phyloP scores from a whole-genome alignment of 2,329 filamentous ascomycete species.

The Alternaria viburni region DNA sequence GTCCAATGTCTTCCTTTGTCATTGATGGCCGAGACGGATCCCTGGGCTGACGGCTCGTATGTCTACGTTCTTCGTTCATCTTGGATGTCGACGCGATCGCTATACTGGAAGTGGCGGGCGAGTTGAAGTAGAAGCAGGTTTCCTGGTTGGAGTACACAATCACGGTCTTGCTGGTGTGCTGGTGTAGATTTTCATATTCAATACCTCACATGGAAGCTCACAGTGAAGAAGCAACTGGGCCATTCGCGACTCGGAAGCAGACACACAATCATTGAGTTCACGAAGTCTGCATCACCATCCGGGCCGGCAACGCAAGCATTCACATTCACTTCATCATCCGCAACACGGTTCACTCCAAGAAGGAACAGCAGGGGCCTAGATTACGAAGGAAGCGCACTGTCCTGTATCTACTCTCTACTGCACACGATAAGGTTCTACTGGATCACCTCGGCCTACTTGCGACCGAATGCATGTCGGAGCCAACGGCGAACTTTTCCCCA shows the following conservation, averaged over 20 bases:
- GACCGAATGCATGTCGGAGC: background rate
- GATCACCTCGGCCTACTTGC: background rate
- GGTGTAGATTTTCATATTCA: background rate
- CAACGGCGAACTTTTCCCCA: background rate
- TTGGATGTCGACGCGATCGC: background rate
- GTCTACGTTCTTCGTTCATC: background rate
- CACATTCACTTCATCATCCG: background rate
- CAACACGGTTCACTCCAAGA: background rate
- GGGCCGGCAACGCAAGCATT: background rate
- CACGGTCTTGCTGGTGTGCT: background rate
- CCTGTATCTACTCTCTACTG: background rate
- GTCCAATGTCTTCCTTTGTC: background rate
- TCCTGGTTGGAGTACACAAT: background rate
- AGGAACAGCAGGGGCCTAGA: background rate
- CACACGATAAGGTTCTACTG: background rate
- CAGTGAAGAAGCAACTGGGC: background rate
- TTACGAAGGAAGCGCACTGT: background rate
- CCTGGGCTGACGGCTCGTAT: background rate
- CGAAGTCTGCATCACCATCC: background rate
- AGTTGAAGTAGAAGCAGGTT: background rate
- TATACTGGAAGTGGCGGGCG: background rate
- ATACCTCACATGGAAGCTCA: background rate
- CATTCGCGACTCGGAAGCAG: background rate
- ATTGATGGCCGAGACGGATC: background rate
- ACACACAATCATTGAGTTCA: background rate